Evolutionary conservation across 2,329 filamentous ascomycete genomes (phyloP).

Genomic region (Aspergillus sp.): DNA sequence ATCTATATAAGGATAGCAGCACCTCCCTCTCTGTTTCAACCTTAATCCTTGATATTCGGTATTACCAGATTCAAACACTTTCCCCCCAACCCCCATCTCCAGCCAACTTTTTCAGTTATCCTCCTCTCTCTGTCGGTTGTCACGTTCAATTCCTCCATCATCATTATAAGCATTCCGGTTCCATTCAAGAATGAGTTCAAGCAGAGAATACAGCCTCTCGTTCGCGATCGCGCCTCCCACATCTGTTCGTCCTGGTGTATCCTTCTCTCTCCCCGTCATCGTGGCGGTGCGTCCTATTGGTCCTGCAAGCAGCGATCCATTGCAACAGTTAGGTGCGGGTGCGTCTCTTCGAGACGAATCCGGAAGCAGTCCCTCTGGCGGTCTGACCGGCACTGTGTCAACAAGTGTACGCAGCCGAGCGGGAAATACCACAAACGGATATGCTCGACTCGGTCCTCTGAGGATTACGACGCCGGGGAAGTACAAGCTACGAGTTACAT

Average conservation of each 20-base stretch:
- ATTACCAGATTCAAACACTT: neutral
- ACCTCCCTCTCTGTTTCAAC: neutral
- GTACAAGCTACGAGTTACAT: constrained; percentile 33
- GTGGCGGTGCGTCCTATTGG: constrained; percentile 31
- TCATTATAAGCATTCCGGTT: neutral
- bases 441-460: constrained; percentile 29
- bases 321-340: constrained; percentile 30
- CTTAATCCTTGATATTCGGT: neutral
- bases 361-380: constrained; percentile 19
- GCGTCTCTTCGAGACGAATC: constrained; percentile 29
- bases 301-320: constrained; percentile 17
- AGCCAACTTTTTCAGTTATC: neutral
- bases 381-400: constrained; percentile 29
- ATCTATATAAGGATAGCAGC: constrained; percentile 1
- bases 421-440: constrained; percentile 31
- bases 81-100: neutral
- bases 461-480: constrained; percentile 29
- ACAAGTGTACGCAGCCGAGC: constrained; percentile 33
- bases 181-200: constrained; percentile 10
- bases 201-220: constrained; percentile 29
- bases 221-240: constrained; percentile 32
- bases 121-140: neutral
- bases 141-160: neutral
- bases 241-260: constrained; percentile 24
- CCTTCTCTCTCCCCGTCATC: constrained; percentile 33